Evolutionary conservation across 2,329 filamentous ascomycete genomes (phyloP).

Genomic region (Xylariales sp.): DNA sequence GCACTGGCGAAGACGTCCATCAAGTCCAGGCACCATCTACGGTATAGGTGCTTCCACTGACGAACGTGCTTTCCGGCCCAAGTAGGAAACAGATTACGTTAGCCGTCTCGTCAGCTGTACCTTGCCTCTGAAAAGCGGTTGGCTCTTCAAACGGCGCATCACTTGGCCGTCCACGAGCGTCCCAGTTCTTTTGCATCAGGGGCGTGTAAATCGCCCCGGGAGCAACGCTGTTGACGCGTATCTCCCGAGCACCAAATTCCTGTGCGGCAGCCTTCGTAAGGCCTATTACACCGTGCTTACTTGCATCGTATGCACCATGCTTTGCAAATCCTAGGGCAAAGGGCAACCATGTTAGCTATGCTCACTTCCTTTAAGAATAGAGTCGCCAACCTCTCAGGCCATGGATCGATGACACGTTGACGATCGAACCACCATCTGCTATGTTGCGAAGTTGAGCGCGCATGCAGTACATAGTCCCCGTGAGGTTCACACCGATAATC

Average conservation of each 20-base stretch:
- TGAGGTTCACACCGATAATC: slow-evolving; percentile 43
- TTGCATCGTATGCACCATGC: slow-evolving; percentile 33
- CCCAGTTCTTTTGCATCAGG: slow-evolving; percentile 40
- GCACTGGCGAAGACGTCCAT: too few relatives aligned
- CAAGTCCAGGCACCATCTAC: slow-evolving; percentile 37
- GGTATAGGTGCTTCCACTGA: slow-evolving; percentile 40
- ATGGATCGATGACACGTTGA: slow-evolving; percentile 51
- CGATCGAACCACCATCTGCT: slow-evolving; percentile 49
- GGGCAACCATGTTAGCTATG: neutral
- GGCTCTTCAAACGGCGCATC: slow-evolving; percentile 37
- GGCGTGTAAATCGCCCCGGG: slow-evolving; percentile 47
- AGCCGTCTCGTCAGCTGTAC: slow-evolving; percentile 42
- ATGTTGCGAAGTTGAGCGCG: slow-evolving; percentile 41
- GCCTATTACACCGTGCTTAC: slow-evolving; percentile 34
- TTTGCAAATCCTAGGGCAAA: slow-evolving; percentile 31
- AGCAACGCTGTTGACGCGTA: slow-evolving; percentile 43
- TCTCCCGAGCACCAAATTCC: slow-evolving; percentile 36
- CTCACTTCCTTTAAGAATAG: neutral
- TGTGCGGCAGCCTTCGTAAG: slow-evolving; percentile 31
- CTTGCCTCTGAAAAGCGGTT: slow-evolving; percentile 37
- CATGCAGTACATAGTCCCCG: slow-evolving; percentile 47
- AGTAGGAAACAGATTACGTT: slow-evolving; percentile 43
- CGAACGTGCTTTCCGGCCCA: slow-evolving; percentile 40
- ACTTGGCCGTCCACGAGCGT: slow-evolving; percentile 27
- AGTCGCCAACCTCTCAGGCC: slow-evolving; percentile 37